These are phyloP conservation scores for Cucurbita ficifolia DNA, from an alignment of 306 rosid genomes.

Conservation along the genomic window DNA sequence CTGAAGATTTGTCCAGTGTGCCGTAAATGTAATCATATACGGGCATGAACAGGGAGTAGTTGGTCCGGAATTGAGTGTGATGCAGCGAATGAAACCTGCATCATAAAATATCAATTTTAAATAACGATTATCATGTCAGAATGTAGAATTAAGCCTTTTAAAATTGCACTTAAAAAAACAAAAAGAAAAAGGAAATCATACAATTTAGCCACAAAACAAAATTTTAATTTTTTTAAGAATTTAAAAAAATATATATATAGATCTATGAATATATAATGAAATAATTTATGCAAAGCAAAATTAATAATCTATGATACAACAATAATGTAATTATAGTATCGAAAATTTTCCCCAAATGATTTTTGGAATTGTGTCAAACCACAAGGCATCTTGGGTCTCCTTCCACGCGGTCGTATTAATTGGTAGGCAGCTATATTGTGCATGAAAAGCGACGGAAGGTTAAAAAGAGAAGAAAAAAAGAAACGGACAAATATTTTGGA, in stretches of 20 bases:
- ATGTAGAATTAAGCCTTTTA: background rate
- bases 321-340: too few species aligned
- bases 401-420: background rate
- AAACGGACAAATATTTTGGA: background rate
- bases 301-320: too few species aligned
- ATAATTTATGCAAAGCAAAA: background rate
- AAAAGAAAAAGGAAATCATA: too few species aligned
- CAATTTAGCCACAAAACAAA: too few species aligned
- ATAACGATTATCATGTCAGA: background rate
- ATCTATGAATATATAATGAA: background rate
- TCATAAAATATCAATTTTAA: background rate
- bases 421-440: background rate
- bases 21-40: conserved; percentile 20
- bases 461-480: background rate
- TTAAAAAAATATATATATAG: too few species aligned
- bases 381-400: background rate
- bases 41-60: conserved; percentile 28
- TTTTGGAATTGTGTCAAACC: background rate
- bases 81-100: conserved; percentile 27
- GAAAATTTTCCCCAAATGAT: too few species aligned
- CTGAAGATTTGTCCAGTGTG: conserved; percentile 18
- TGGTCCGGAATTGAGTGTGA: conserved; percentile 32
- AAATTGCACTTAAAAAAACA: too few species aligned
- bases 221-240: too few species aligned
- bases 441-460: background rate